Percentiles rank a stretch among this genome's conserved stretches.
These are phyloP conservation scores for Chalciporus piperatus DNA, from an alignment of 768 basidiomycete species.

Conservation along the genomic window DNA sequence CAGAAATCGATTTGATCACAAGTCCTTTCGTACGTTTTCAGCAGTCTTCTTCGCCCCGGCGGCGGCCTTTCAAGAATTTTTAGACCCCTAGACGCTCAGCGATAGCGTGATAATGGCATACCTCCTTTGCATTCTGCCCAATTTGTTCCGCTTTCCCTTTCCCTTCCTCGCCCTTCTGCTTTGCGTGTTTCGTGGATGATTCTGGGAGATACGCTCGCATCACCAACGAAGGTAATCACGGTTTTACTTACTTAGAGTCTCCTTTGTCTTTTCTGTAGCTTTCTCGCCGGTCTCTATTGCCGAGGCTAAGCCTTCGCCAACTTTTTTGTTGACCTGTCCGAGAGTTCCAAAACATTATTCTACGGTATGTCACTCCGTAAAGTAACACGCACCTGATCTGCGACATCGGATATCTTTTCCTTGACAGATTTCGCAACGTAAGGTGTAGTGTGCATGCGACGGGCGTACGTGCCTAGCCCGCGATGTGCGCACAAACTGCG, in stretches of 20 bases:
- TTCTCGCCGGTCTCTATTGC: conserved; percentile 43
- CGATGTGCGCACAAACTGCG: background rate
- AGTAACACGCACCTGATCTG: conserved; percentile 25
- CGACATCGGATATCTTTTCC: conserved; percentile 39
- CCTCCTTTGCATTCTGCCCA: conserved; percentile 13
- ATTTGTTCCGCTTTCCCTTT: conserved; percentile 4
- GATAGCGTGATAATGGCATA: background rate
- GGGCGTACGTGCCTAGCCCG: background rate
- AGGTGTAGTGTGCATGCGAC: conserved; percentile 32
- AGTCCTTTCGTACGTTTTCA: conserved; percentile 15
- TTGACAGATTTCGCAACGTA: conserved; percentile 32
- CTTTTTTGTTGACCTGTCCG: conserved; percentile 34
- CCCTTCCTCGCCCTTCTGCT: conserved; percentile 1
- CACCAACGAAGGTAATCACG: background rate
- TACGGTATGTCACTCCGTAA: no score
- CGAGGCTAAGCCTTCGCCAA: conserved; percentile 38
- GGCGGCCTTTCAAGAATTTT: conserved; percentile 6
- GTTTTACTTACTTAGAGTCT: conserved; percentile 30
- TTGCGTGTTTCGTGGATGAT: conserved; percentile 1
- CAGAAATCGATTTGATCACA: background rate
- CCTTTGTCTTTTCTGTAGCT: conserved; percentile 37
- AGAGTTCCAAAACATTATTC: no score
- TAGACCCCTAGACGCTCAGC: background rate
- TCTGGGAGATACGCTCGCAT: background rate
- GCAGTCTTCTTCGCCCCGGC: conserved; percentile 16